Evolutionary conservation across 2,329 filamentous ascomycete genomes (phyloP), one percentile per base, ranked within the genome.

Genomic region (Chaetomium sp.): DNA sequence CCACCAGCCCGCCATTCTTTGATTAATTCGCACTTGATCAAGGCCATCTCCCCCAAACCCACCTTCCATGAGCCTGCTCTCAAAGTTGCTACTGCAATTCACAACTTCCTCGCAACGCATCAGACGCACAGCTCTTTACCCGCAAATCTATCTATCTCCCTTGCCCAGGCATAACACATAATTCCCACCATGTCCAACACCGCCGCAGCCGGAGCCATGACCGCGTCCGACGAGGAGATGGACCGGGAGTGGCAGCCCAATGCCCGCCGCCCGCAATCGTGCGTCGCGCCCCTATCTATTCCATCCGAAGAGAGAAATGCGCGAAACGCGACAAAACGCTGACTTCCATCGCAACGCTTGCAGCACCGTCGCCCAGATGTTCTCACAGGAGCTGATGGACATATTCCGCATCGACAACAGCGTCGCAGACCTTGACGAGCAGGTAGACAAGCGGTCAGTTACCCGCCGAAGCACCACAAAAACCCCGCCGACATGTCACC

Each of bases 361-460:
- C 78, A 97, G 93, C 69, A 95, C 91, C 67, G 88, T 97, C 78
- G 93, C 93, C 61, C 90, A 87, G 72, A 92, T 90, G 75, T 97
- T 97, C 79, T 94, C 92, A 65, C 83, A 87, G 53, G 91, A 94
- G 76, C 83, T 97, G 67, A 90, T 94, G 81, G 90, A 92, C 75
- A 90, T 96, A 71, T 97, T 97, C 81, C 90, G 90, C 74, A 88
- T 97, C 74, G 91, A 95, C 71, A 90, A 88, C 77, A 89, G 89
- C 67, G 68, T 73, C 57, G 67, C 71, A 33, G 72, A 73, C 63
- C 67, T 75, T 33, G 73, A 74, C 66, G 70, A 89, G 75, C 86
- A 90, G 70, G 87, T 97, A 66, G 85, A 92, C 75, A 85, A 92
- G 77, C 94, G 93, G 93, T 97, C 81, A 74, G 88, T 79, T 49